Percentiles rank a stretch among this genome's conserved stretches.
Evolutionary conservation across 768 basidiomycete species (phyloP).

Genomic region (Lentinula boryana): DNA sequence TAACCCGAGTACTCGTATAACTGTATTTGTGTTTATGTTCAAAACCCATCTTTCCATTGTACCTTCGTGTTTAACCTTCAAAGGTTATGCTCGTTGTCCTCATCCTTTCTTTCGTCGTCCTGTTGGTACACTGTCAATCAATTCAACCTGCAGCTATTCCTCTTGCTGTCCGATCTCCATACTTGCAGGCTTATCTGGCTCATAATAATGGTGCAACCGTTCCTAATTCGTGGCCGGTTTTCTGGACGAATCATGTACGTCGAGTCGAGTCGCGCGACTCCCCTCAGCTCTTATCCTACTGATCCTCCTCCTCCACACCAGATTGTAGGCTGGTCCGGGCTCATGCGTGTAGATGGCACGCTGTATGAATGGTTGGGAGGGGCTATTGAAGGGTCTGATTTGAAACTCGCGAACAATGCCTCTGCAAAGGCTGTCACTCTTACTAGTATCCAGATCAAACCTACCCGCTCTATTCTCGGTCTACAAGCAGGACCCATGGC

Average conservation of each 20-base stretch:
- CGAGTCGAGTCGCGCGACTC: too few species aligned
- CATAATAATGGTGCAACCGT: background rate
- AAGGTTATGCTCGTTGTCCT: background rate
- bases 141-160: constrained; percentile 15
- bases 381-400: constrained; percentile 6
- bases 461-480: constrained; percentile 30
- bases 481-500: constrained; percentile 45
- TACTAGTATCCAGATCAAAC: constrained; percentile 9
- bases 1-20: background rate
- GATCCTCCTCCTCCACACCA: background rate
- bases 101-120: background rate
- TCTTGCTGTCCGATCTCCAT: constrained; percentile 20
- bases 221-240: constrained; percentile 8
- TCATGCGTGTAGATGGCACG: constrained; percentile 11
- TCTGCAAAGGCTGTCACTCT: background rate
- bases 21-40: background rate
- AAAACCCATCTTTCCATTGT: background rate
- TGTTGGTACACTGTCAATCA: background rate
- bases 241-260: constrained; percentile 12
- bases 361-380: constrained; percentile 9
- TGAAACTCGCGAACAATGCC: background rate
- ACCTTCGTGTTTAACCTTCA: background rate
- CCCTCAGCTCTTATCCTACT: background rate
- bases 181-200: constrained; percentile 13
- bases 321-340: constrained; percentile 7